Percentiles rank a stretch among this genome's conserved stretches.
Conservation (phyloP, 2,329 filamentous ascomycete species). For the Fusarium bactridioides region DNA sequence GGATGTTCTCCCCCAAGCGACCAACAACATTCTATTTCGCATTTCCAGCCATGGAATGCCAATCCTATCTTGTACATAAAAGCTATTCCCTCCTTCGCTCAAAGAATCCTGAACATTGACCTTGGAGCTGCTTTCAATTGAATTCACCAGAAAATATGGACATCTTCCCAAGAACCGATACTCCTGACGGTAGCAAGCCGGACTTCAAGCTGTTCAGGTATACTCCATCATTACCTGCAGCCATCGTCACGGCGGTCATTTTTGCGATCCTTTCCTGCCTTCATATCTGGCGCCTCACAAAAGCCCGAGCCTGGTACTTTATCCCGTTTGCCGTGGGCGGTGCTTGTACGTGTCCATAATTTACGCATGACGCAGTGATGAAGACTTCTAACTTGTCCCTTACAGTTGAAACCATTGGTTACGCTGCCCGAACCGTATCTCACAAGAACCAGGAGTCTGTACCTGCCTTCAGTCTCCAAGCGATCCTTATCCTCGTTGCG, state of each 20-base stretch:
- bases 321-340: not conserved
- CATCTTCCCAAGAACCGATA: not conserved
- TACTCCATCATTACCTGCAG: not conserved
- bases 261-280: not conserved
- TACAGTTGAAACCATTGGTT: not conserved
- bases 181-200: rapidly evolving
- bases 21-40: not conserved
- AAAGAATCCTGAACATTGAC: rapidly evolving
- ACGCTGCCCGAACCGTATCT: not conserved
- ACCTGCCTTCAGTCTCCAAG: not conserved
- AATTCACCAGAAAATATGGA: not conserved
- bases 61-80: not conserved
- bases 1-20: not conserved
- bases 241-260: rapidly evolving
- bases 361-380: too few species aligned
- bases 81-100: too few species aligned
- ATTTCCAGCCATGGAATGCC: not conserved
- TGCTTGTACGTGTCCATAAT: not conserved
- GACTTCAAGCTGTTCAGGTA: not conserved
- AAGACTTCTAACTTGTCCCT: not conserved
- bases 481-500: not conserved
- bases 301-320: not conserved
- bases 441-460: not conserved
- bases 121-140: rapidly evolving
- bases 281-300: not conserved